phyloP scores from a whole-genome alignment of 139 green algal genomes.

The Chlamydomonas schloesseri region DNA sequence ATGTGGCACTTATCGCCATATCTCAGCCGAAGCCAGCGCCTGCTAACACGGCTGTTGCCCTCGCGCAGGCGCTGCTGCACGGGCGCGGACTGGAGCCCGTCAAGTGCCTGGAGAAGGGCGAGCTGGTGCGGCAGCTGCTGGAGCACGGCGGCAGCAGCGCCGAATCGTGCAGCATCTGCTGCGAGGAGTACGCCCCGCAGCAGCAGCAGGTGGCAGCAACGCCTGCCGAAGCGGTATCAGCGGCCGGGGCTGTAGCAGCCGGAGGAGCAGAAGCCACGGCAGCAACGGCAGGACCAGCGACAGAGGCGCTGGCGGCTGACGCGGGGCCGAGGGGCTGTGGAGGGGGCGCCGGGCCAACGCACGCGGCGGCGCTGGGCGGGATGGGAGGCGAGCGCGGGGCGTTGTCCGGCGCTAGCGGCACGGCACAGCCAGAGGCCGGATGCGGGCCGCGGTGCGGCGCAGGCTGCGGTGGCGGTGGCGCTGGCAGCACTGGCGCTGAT shows the following conservation, averaged over 20 bases:
- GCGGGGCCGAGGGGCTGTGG: too few relatives aligned
- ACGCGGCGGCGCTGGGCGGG: background rate
- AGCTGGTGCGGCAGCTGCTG: constrained; percentile 55
- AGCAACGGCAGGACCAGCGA: too few relatives aligned
- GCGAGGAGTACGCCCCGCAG: constrained; percentile 63
- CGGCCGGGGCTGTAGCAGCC: too few relatives aligned
- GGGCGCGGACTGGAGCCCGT: constrained; percentile 20
- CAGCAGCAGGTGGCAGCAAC: background rate
- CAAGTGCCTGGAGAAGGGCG: constrained; percentile 61
- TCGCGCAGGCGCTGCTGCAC: constrained; percentile 16
- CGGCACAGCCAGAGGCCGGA: background rate
- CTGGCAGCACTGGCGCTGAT: background rate
- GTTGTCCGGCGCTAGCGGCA: too few relatives aligned
- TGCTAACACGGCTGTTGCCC: too few relatives aligned
- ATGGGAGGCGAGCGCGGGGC: too few relatives aligned
- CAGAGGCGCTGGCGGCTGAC: too few relatives aligned
- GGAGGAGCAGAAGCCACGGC: too few relatives aligned
- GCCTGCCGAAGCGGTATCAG: background rate
- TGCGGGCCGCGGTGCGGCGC: too few relatives aligned
- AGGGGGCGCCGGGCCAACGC: too few relatives aligned
- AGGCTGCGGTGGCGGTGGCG: background rate
- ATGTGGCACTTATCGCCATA: too few relatives aligned
- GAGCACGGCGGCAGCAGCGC: constrained; percentile 38
- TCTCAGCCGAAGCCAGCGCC: too few relatives aligned
- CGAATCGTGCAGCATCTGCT: constrained; percentile 70